Base-by-base conservation (phyloP, 2,329 filamentous ascomycete genomes). In the Fusarium liriodendri region DNA sequence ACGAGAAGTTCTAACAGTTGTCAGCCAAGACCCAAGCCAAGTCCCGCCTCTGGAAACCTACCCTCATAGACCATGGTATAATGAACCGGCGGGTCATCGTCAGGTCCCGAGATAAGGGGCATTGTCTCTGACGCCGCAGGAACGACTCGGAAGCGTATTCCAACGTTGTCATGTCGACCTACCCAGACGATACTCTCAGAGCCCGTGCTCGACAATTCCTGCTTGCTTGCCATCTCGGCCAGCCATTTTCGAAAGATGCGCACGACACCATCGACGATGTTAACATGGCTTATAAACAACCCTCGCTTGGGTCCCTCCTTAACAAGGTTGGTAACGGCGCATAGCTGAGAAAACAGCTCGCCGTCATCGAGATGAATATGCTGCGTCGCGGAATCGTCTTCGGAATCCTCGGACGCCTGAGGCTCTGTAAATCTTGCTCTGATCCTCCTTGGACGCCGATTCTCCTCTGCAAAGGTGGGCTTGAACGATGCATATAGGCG, bases 201-300 rank as follows among this genome's bases (percentile, higher is more conserved):
- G 35, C 50, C 63, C 8, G 25, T n/a, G 3, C 40, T 58, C 9
- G 64, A 57, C 2, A 52, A 20, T 5, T 35, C 42, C 27, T 71
- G 64, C 32, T 58, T 62, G 18, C 55, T 64, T 4, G 84, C 81
- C 75, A 81, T 78, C 29, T 86, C 82, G 7, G 86, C 85, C 38
- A 97, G 84, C 94, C 94, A 97, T 18, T 91, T 85, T 62, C 93
- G 88, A 87, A 91, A 95, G 1, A 97, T 86, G 32, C 94, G 87
- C 42, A 95, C 84, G 6, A 94, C 88, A 2, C 91, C 87, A 65
- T 95, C 91, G 63, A 90, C 88, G 42, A 96, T 84, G 47, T 90
- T 91, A 61, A 92, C 87, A 70, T 91, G 90, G 77, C 88, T 91
- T 62, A 89, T 83, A 73, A 94, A 92, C 1, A 93, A 80, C 5